Evolutionary conservation across 495 filamentous ascomycete genomes (phyloP).

Genomic region (Pyrenopolyporus hunteri): DNA sequence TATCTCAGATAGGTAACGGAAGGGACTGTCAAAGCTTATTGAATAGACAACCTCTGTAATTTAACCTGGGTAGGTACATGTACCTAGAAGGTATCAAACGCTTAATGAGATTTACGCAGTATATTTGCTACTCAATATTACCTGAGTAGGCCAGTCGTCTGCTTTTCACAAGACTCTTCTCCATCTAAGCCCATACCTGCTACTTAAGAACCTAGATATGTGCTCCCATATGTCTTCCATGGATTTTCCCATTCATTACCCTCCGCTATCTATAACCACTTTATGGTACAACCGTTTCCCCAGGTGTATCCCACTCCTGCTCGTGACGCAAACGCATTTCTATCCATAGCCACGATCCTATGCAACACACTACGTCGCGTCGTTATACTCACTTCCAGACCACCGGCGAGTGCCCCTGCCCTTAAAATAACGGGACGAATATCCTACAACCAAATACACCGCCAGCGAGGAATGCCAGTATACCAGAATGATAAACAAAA

Average conservation of each 20-base stretch:
- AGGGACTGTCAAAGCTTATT: no score
- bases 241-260: not conserved
- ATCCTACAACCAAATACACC: conserved; percentile 23
- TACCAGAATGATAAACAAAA: conserved; percentile 28
- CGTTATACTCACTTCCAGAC: not conserved
- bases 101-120: no score
- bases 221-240: not conserved
- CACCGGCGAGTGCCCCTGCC: not conserved
- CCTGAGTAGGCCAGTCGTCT: no score
- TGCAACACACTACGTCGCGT: conserved; percentile 6
- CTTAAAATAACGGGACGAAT: conserved; percentile 7
- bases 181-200: no score
- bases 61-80: no score
- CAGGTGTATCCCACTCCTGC: conserved; percentile 16
- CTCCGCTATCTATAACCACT: conserved; percentile 1
- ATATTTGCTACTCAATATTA: no score
- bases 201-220: not conserved
- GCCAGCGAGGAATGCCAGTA: conserved; percentile 17
- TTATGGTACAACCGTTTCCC: conserved; percentile 27
- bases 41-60: no score
- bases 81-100: no score
- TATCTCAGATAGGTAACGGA: no score
- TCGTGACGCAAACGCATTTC: conserved; percentile 18
- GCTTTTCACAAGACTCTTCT: no score
- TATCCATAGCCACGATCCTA: conserved; percentile 21